Evolutionary conservation across 257 asterid genomes (phyloP), one percentile per base, ranked within the genome.

Genomic region (Forsythia viridissima): DNA sequence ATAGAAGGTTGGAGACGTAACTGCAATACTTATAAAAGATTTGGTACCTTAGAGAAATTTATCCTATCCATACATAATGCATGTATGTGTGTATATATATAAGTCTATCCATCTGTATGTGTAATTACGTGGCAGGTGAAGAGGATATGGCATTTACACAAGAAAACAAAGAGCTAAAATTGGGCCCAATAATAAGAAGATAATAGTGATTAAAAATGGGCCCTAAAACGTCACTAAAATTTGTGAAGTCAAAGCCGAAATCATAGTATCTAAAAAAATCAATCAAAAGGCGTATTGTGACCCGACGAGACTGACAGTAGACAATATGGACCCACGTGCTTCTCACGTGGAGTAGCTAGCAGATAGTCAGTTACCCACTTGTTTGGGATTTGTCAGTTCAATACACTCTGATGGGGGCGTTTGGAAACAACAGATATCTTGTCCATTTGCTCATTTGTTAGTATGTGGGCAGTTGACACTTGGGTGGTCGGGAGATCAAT

Each of bases 241-340:
- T 73, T 73, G 72, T 8, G 57, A 70, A 78, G 87, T 80, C 87
- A 84, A 84, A 84, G 61, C 81, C 74, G 20, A 70, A 78, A 77
- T 79, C 52, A 77, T 81, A 30, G 76, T 80, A 81, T 61, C 55
- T 63, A 1, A 30, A 30, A 24, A 71, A 78, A 77, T 38, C 71
- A 79, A 73, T 73, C 74, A 67, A 41, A 61, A 61, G 69, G 69
- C 6, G 16, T 61, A 55, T 20, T 37, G 77, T 21, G 69, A 21
- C 34, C 5, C 7, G 36, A 55, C 37, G 36, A 43, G 43, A 72
- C 12, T 73, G 57, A 52, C 63, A 36, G 5, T 52, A 75, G 37
- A 79, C 67, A 11, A 6, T 41, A n/a, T 55, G 82, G 85, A 42
- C 73, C 87, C 79, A 84, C 74, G 82, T 84, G 87, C 82, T 68